Conservation (phyloP, 2,329 filamentous ascomycete genomes). For the Fusarium paranaense region DNA sequence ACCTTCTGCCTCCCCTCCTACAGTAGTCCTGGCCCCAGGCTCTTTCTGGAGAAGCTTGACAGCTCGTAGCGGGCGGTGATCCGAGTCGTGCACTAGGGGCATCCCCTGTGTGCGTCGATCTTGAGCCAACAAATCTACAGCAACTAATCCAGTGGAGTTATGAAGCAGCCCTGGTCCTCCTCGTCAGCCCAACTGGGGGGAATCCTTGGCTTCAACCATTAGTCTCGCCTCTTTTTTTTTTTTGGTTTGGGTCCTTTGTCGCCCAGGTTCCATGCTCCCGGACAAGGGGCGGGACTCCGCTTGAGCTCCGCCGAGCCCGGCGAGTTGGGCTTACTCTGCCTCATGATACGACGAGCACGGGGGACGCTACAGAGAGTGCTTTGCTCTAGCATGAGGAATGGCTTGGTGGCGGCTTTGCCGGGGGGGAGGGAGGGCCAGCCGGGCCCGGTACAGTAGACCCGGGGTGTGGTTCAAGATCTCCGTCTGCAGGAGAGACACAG, state of each 20-base stretch:
- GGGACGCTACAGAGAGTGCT: neutral
- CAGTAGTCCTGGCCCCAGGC: conserved; percentile 17
- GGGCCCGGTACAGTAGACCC: neutral
- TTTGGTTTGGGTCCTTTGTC: neutral
- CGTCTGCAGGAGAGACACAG: neutral
- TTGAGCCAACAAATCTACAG: conserved; percentile 20
- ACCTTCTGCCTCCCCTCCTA: neutral
- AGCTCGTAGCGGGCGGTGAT: conserved; percentile 30
- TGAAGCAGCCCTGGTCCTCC: neutral
- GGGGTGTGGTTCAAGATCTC: neutral
- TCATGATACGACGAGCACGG: neutral
- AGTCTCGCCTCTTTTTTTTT: neutral
- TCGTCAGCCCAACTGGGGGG: neutral
- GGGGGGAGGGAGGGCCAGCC: neutral
- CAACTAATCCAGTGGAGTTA: neutral
- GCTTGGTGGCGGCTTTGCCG: neutral
- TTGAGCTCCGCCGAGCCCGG: neutral
- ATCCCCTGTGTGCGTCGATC: conserved; percentile 15
- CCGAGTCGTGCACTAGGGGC: conserved; percentile 34
- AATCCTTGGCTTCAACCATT: neutral
- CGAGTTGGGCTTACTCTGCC: neutral
- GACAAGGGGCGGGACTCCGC: conserved; percentile 10
- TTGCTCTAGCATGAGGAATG: neutral
- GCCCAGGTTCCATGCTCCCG: neutral
- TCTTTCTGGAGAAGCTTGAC: conserved; percentile 31